These are phyloP conservation scores for Lolium multiflorum DNA, from an alignment of 176 grass and related monocot species.

Conservation along the genomic window DNA sequence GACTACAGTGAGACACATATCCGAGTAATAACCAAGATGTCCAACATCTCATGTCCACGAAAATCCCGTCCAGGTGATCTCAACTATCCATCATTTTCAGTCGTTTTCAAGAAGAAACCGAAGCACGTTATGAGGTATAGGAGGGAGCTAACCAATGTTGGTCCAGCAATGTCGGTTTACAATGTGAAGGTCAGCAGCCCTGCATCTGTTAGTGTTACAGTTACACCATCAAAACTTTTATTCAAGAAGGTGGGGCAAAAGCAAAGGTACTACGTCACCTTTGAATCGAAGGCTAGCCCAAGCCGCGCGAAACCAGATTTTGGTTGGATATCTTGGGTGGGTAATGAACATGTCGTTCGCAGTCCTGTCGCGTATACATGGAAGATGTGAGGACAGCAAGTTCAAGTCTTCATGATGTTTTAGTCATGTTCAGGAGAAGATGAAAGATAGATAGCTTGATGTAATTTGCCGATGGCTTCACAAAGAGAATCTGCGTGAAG, in stretches of 20 bases:
- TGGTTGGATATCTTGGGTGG: conserved; percentile 85
- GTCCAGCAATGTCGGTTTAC: conserved; percentile 59
- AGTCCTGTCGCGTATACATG: conserved; percentile 77
- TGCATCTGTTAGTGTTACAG: conserved; percentile 51
- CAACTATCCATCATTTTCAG: conserved; percentile 90
- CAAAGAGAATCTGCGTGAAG: conserved; percentile 85
- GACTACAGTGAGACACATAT: conserved; percentile 71
- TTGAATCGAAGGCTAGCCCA: conserved; percentile 48
- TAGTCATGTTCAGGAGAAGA: conserved; percentile 18
- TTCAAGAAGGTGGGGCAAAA: conserved; percentile 80
- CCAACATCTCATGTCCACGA: conserved; percentile 66
- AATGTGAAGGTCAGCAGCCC: conserved; percentile 67
- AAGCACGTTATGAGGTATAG: conserved; percentile 55
- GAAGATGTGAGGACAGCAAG: conserved; percentile 65
- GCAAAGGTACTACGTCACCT: conserved; percentile 76
- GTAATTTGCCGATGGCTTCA: conserved; percentile 59
- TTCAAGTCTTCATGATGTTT: neutral
- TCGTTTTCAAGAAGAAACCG: conserved; percentile 65
- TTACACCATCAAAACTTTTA: conserved; percentile 63
- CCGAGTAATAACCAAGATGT: conserved; percentile 73
- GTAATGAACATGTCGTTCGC: conserved; percentile 57
- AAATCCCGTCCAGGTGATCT: conserved; percentile 76
- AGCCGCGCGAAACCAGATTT: conserved; percentile 52
- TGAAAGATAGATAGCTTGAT: conserved; percentile 53
- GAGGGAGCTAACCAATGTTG: conserved; percentile 88